Base-by-base conservation (phyloP, 768 basidiomycete genomes). In the Trametes coccinea region DNA sequence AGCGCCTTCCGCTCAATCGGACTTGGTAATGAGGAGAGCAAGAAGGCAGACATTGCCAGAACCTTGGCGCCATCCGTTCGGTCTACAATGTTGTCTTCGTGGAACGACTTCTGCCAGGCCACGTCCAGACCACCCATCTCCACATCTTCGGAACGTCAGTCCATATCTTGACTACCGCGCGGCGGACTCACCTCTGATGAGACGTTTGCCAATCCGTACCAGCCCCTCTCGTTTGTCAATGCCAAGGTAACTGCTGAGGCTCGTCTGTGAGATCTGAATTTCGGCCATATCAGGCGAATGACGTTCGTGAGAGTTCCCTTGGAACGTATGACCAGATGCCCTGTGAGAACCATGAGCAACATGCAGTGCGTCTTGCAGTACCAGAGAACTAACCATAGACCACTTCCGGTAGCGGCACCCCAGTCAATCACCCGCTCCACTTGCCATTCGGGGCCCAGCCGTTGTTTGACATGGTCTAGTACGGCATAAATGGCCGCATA, bases 21-120 rank as follows among this genome's bases (percentile, higher is more conserved):
- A 2, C 82, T 84, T 4, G 86, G 76, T 16, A 94, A 76, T 17
- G 90, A 83, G n/a, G 90, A 87, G 1, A 99, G 76, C 71, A 87
- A 80, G 76, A 97, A 98, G 0, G 95, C 90, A 16, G 92, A 93
- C 33, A 99, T 70, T 2, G 91, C 93, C 30, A 98, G 67, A 14
- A 82, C 80, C 53, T 80, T 76, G 31, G 73, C 69, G 17, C 84
- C 86, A 13, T 83, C 73, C 17, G 74, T 64, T 51, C 74, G 74
- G 17, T 73, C 68, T 33, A 82, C 64, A 57, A 68, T 71, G 58
- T 84, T 76, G 48, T 80, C 78, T 40, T 81, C 79, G 8, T 75
- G 76, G 74, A 87, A 85, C 7, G 79, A 73, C 66, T 83, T 87
- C 70, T 81, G 80, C 88, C 88, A 86, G 33, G 76, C 71, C 50